These are phyloP conservation scores for Epithemia pelagica DNA, from an alignment of 108 stramenopile species.

Conservation along the genomic window DNA sequence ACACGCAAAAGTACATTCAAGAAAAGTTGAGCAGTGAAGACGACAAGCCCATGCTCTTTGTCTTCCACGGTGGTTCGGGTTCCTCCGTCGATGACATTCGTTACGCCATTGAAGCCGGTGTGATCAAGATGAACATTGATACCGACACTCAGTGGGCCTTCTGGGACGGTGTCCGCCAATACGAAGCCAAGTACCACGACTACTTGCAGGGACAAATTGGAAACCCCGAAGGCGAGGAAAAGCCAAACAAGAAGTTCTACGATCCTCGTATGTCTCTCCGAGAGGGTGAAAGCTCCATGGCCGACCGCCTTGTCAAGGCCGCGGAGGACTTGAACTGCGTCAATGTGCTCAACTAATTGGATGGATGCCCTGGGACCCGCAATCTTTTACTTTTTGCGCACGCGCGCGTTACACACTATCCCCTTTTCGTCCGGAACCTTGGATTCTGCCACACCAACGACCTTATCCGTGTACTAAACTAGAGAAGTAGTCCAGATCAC, in stretches of 20 bases:
- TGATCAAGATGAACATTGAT: conserved; percentile 97
- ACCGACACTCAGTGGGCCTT: conserved; percentile 96
- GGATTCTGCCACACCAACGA: no score
- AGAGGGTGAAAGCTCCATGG: conserved; percentile 85
- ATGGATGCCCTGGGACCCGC: not conserved
- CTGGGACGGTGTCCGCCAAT: conserved; percentile 80
- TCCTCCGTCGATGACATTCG: conserved; percentile 76
- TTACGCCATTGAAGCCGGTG: conserved; percentile 73
- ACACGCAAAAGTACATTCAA: conserved; percentile 71
- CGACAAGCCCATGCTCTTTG: conserved; percentile 80
- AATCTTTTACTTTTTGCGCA: no score
- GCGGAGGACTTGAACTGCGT: conserved; percentile 87
- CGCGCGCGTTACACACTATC: no score
- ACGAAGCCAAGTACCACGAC: conserved; percentile 69
- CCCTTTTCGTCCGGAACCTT: no score
- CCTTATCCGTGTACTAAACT: not conserved
- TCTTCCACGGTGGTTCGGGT: conserved; percentile 93
- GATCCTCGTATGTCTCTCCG: conserved; percentile 92
- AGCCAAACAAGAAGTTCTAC: conserved; percentile 98
- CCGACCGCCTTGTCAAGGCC: conserved; percentile 70
- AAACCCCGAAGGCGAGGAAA: conserved; percentile 90
- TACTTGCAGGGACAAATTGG: conserved; percentile 90
- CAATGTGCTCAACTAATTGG: conserved; percentile 46
- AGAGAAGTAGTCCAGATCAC: not conserved
- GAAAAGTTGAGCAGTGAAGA: conserved; percentile 79